phyloP scores from a whole-genome alignment of 2,329 filamentous ascomycete species.

The Parastagonospora avenae region DNA sequence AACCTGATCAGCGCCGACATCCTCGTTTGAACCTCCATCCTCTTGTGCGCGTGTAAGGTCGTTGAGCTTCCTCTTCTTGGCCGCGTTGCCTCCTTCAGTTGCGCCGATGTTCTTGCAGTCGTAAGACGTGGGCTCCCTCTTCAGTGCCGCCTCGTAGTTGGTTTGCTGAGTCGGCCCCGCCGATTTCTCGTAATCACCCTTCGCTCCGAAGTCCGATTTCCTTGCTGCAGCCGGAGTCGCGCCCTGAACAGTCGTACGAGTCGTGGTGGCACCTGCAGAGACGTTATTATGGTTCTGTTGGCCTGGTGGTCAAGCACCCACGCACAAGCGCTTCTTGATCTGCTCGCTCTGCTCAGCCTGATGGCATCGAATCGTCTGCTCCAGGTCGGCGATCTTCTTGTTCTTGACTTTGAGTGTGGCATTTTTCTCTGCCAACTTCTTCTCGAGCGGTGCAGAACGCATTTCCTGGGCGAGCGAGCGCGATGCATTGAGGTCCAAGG shows the following conservation, averaged over 20 bases:
- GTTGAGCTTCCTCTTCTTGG: background rate
- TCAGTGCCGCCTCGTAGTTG: background rate
- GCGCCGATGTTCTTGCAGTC: background rate
- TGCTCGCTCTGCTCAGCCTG: background rate
- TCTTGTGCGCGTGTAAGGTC: background rate
- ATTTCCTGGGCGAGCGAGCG: background rate
- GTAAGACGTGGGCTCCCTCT: background rate
- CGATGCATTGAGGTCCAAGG: background rate
- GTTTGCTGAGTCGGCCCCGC: background rate
- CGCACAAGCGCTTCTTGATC: background rate
- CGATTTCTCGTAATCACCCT: background rate
- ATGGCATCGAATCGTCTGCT: background rate
- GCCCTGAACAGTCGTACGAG: no score
- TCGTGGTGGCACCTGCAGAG: no score
- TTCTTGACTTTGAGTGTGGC: background rate
- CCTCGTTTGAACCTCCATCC: background rate
- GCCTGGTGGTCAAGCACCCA: no score
- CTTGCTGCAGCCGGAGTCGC: no score
- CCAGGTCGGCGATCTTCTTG: background rate
- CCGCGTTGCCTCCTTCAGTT: background rate
- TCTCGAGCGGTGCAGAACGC: background rate
- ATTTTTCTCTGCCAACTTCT: background rate
- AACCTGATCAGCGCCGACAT: background rate
- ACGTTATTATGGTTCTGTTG: no score
- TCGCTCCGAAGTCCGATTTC: no score